Evolutionary conservation across 2,329 filamentous ascomycete genomes (phyloP), one percentile per base, ranked within the genome.

Genomic region (Colletotrichum viniferum): DNA sequence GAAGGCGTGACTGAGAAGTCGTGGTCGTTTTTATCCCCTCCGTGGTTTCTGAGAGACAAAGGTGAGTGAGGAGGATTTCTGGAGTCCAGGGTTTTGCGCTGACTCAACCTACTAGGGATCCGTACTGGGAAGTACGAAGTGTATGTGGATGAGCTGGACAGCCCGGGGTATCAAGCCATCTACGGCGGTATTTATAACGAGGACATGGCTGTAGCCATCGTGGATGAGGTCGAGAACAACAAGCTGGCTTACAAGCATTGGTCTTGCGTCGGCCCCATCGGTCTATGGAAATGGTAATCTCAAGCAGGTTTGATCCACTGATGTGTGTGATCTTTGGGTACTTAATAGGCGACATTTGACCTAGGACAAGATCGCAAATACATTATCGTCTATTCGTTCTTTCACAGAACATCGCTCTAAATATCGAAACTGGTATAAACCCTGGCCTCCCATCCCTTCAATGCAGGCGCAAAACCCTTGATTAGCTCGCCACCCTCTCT

Each of bases 361-460:
- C 3, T 18, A 18, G 36, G 36, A 38, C 4, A 4, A 38, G 1
- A 38, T 38, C 36, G 36, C 36, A 18, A 10, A 43, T 18, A 43
- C 0, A 12, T 43, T 12, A 43, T n/a, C 18, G 5, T 43, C 38
- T 43, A 43, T 43, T 43, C 1, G 18, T n/a, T 16, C 9, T 30
- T 38, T 43, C 28, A 21, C 26, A 10, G 43, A 43, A 21, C 68
- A 63, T 75, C 43, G 5, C 34, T 60, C 56, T 66, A 68, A 60
- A 30, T n/a, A 7, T 76, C 69, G 38, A 79, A 80, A 66, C 79
- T 79, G 48, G 69, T 67, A 62, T 81, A 81, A 4, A 81, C 62
- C 69, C 78, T 78, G 18, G 81, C 81, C 71, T 83, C 82, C 82
- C 82, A 83, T 1, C 78, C 77, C 18, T 64, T 61, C 67, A 83